phyloP scores from a whole-genome alignment of 306 rosid species.

The Carpinus fangiana region DNA sequence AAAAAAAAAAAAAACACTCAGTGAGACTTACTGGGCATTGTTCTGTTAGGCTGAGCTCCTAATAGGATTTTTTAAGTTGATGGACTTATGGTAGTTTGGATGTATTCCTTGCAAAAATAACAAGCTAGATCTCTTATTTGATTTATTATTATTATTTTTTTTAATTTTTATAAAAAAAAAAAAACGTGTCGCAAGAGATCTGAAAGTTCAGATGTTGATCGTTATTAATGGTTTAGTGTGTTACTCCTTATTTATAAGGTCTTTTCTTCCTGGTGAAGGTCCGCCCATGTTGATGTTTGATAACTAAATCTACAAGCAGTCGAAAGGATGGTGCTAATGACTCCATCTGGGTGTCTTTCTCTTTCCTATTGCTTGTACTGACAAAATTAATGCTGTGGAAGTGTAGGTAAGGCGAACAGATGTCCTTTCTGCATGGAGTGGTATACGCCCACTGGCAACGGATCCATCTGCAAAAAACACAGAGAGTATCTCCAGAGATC shows the following conservation, averaged over 20 bases:
- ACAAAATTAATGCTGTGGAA: slow-evolving; percentile 30
- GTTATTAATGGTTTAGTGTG: background rate
- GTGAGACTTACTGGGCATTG: background rate
- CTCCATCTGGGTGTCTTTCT: slow-evolving; percentile 25
- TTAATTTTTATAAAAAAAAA: too few relatives aligned
- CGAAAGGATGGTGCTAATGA: slow-evolving; percentile 11
- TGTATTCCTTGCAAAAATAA: background rate
- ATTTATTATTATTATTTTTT: background rate
- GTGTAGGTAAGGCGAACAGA: slow-evolving; percentile 87
- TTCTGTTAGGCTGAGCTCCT: background rate
- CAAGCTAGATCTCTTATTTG: background rate
- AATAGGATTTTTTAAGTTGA: background rate
- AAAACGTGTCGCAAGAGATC: background rate
- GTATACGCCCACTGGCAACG: slow-evolving; percentile 92
- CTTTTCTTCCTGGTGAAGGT: background rate
- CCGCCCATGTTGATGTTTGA: background rate
- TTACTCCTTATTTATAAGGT: background rate
- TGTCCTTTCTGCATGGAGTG: slow-evolving; percentile 99
- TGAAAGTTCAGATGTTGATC: background rate
- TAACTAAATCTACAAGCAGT: background rate
- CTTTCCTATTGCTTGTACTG: slow-evolving; percentile 26
- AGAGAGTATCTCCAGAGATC: slow-evolving; percentile 93
- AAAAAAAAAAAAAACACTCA: too few relatives aligned
- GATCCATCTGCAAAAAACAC: slow-evolving; percentile 92
- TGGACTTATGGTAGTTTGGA: background rate